Evolutionary conservation across 768 basidiomycete genomes (phyloP), one percentile per base, ranked within the genome.

Genomic region (Pleurotus sapidus): DNA sequence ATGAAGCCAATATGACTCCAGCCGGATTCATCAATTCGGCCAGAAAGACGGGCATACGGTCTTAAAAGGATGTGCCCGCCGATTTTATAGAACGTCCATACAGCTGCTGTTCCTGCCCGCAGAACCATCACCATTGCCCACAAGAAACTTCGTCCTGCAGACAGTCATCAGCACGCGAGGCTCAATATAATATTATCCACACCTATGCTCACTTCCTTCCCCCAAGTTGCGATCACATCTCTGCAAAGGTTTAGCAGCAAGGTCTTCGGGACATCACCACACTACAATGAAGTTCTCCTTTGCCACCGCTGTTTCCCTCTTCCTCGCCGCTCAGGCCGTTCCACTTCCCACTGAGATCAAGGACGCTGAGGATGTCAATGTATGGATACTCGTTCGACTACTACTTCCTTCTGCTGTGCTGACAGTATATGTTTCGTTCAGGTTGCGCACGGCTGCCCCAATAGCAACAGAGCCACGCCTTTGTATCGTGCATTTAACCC

Each of bases 231-330:
- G 25, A 24, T 54, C 39, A 14, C 51, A 40, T 53, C 51, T 54
- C n/a, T 23, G 40, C n/a, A 18, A 54, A 42, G 15, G 8, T 15
- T 14, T 23, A 45, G 46, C 23, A 20, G 17, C 18, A 48, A 6
- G 17, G 23, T 25, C 46, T 7, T 17, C 30, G 11, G 17, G 43
- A n/a, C 34, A 50, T 50, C 49, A 12, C 11, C 24, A 30, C 17
- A 17, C 42, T 39, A 54, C 18, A 39, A 54, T 54, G 51, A 54
- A 54, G 51, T 54, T 54, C 51, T 54, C 51, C 25, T 24, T 54
- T 18, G 51, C 51, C 39, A 18, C 24, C 39, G 51, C 42, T 24
- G 51, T 37, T 20, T 54, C 51, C 51, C 37, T 54, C 37, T 54
- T 54, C 51, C 17, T 54, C 37, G 51, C 39, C 42, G 39, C 51